Base-by-base conservation (phyloP, 192 early-diverging fungal genomes). In the Diversispora eburnea region DNA sequence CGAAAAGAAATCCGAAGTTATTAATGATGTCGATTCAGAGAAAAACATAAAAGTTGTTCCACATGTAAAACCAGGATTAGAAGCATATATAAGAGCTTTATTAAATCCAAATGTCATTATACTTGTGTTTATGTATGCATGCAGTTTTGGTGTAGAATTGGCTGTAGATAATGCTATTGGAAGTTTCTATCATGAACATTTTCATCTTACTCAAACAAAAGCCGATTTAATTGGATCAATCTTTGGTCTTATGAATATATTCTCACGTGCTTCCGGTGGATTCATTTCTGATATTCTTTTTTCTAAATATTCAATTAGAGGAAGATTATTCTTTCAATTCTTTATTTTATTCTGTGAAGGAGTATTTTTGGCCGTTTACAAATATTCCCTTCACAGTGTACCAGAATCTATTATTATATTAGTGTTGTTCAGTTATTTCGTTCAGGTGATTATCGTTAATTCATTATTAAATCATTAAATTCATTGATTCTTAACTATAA, bases 161-260 rank as follows among this genome's bases (percentile, higher is more conserved):
- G 78, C 85, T 15, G 77, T 90, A 9, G 89, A 90, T 76, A 81
- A 79, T 47, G 78, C 83, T 60, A 78, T 90, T 42, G 83, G 78
- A 7, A 63, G 58, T n/a, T 88, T 85, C 49, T 85, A 86, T 55
- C 57, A 74, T 17, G 62, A 19, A 2, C 76, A 79, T 20, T 90
- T 87, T 58, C 51, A 69, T 0, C 74, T 87, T 43, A 62, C 65
- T 22, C 77, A 83, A 49, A 76, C 72, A 1, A 78, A 71, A 25
- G 84, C 84, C 81, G 8, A 89, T 84, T 74, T 60, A 82, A 67
- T 88, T 60, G 88, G 80, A 20, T 81, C 87, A 33, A 70, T 88
- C 52, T 90, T 90, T 81, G 89, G 89, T 39, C 67, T 90, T 17
- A 79, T 91, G 77, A 90, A 90, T 71, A 12, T 90, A 13, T 89